These are phyloP conservation scores for Sarocladium brachiariae DNA, from an alignment of 2,329 filamentous ascomycete species.

Conservation along the genomic window DNA sequence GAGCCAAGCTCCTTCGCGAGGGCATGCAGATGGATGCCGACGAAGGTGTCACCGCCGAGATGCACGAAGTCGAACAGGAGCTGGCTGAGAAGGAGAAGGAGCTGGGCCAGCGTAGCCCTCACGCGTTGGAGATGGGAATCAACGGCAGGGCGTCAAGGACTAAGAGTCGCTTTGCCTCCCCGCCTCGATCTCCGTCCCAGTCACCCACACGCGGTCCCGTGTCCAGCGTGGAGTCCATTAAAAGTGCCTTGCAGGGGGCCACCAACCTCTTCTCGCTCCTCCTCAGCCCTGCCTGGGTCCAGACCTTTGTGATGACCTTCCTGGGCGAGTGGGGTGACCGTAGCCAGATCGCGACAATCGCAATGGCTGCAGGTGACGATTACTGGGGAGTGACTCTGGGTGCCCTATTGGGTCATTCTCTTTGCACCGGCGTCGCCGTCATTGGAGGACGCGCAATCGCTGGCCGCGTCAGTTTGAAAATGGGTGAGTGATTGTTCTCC, in stretches of 20 bases:
- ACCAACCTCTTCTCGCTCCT: slow-evolving; percentile 83
- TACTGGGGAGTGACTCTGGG: slow-evolving; percentile 98
- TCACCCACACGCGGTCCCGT: slow-evolving; percentile 59
- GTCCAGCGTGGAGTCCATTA: slow-evolving; percentile 25
- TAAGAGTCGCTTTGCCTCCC: slow-evolving; percentile 70
- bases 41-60: slow-evolving; percentile 90
- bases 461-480: slow-evolving; percentile 87
- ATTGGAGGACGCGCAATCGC: slow-evolving; percentile 89
- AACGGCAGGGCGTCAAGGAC: slow-evolving; percentile 59
- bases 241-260: slow-evolving; percentile 49
- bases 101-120: slow-evolving; percentile 60
- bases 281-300: slow-evolving; percentile 93
- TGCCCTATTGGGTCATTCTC: slow-evolving; percentile 75
- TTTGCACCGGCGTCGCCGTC: slow-evolving; percentile 88
- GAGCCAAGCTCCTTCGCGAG: slow-evolving; percentile 74
- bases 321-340: slow-evolving; percentile 96
- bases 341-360: slow-evolving; percentile 96
- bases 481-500: slow-evolving; percentile 89
- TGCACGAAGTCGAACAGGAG: slow-evolving; percentile 94
- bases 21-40: slow-evolving; percentile 83
- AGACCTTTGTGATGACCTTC: slow-evolving; percentile 99
- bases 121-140: slow-evolving; percentile 74
- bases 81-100: slow-evolving; percentile 89
- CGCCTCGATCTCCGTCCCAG: slow-evolving; percentile 72
- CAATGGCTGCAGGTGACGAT: slow-evolving; percentile 96